These are phyloP conservation scores for Aspergillus arachidicola DNA, from an alignment of 2,329 filamentous ascomycete species.

Conservation along the genomic window DNA sequence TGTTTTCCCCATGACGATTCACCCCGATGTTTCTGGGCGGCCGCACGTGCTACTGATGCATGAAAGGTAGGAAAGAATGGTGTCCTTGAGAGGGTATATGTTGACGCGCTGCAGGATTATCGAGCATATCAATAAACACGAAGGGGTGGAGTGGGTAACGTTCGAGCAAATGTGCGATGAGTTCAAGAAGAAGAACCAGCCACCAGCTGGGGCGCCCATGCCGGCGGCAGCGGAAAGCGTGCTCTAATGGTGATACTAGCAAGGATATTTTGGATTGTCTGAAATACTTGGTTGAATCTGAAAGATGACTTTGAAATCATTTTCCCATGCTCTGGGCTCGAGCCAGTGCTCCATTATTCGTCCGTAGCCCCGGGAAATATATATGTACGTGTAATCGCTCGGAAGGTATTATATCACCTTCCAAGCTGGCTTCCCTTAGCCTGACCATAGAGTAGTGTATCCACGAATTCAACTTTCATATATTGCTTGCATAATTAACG, in stretches of 20 bases:
- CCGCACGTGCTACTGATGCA: conserved; percentile 76
- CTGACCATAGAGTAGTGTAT: too few relatives aligned
- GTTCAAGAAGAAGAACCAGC: conserved; percentile 58
- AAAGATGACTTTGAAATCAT: too few relatives aligned
- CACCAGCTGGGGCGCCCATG: conserved; percentile 30
- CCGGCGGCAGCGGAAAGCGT: conserved; percentile 13
- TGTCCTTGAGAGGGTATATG: too few relatives aligned
- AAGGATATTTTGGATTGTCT: fast-evolving
- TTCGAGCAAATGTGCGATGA: conserved; percentile 74
- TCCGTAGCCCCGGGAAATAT: fast-evolving
- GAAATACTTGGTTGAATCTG: neutral
- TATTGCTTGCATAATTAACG: too few relatives aligned
- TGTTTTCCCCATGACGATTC: conserved; percentile 75
- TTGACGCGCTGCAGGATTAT: conserved; percentile 53
- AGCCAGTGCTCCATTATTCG: too few relatives aligned
- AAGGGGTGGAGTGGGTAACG: conserved; percentile 51
- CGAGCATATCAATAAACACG: conserved; percentile 67
- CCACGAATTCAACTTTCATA: too few relatives aligned
- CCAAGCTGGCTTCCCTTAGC: too few relatives aligned
- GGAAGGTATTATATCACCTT: too few relatives aligned
- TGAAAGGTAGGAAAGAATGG: conserved; percentile 45
- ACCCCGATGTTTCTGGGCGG: conserved; percentile 71
- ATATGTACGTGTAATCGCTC: too few relatives aligned
- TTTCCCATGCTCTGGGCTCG: too few relatives aligned
- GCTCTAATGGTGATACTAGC: neutral